Percentiles rank a stretch among this genome's conserved stretches.
phyloP scores from a whole-genome alignment of 108 stramenopile species.

The Pseudonitzschia multiseries region DNA sequence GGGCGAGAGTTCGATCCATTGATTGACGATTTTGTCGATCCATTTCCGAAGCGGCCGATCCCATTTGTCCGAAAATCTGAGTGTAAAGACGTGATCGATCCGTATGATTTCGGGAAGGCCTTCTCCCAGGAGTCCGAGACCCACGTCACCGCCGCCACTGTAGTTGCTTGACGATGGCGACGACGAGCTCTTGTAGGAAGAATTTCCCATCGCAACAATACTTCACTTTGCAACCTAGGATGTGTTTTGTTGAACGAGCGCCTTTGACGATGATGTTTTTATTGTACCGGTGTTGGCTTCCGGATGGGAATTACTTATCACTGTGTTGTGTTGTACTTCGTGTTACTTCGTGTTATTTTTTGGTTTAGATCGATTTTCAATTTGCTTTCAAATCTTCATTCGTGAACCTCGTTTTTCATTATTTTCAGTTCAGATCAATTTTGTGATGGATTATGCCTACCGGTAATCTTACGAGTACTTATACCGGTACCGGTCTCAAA shows the following conservation, averaged over 20 bases:
- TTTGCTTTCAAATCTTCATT: no score
- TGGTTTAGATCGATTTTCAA: no score
- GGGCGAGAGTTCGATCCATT: background rate
- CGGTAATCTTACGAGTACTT: no score
- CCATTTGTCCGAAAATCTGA: constrained; percentile 10
- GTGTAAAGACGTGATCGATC: constrained; percentile 16
- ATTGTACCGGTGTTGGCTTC: no score
- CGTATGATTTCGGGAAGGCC: constrained; percentile 6
- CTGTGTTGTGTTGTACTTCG: no score
- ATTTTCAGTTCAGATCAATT: no score
- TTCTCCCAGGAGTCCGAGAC: constrained; percentile 6
- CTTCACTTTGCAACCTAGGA: background rate
- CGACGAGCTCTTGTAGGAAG: constrained; percentile 9
- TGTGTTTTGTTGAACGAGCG: background rate
- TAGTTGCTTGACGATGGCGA: background rate
- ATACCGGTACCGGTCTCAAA: no score
- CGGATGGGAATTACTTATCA: no score
- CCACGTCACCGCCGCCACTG: background rate
- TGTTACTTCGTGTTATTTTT: no score
- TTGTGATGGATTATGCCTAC: no score
- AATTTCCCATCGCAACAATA: background rate
- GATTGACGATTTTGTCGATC: background rate
- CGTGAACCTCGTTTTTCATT: no score
- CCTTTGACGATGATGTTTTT: background rate
- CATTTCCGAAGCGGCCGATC: constrained; percentile 5